phyloP scores from a whole-genome alignment of 306 rosid genomes.

The Castanea crenata region DNA sequence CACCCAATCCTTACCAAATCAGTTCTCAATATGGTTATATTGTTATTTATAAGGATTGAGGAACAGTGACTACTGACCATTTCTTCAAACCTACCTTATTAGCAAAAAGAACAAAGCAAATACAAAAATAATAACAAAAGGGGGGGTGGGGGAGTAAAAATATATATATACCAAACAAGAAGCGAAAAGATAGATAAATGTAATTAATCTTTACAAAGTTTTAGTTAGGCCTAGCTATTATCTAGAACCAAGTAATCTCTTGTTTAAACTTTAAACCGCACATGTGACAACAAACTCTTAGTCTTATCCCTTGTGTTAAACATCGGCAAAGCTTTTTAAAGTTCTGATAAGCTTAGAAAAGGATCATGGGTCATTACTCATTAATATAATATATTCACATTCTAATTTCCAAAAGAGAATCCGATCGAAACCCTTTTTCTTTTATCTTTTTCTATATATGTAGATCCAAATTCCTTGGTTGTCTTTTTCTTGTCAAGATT shows the following conservation, averaged over 20 bases:
- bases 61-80: background rate
- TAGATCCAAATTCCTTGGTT: background rate
- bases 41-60: background rate
- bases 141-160: too few species aligned
- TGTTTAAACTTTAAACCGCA: conserved; percentile 25
- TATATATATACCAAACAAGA: background rate
- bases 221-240: background rate
- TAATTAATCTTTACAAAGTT: background rate
- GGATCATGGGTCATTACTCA: conserved; percentile 15
- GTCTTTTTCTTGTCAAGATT: background rate
- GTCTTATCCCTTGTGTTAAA: conserved; percentile 28
- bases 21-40: background rate
- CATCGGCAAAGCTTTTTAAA: conserved; percentile 6
- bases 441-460: background rate
- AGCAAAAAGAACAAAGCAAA: background rate
- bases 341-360: conserved; percentile 31
- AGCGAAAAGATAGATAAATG: background rate
- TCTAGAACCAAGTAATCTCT: conserved; percentile 8
- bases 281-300: conserved; percentile 17
- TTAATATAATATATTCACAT: conserved; percentile 8
- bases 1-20: too few species aligned
- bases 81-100: background rate
- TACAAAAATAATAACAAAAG: background rate
- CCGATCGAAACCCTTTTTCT: background rate
- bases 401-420: conserved; percentile 12